Base-by-base conservation (phyloP, 495 filamentous ascomycete genomes). In the Thermochaetoides thermophila region DNA sequence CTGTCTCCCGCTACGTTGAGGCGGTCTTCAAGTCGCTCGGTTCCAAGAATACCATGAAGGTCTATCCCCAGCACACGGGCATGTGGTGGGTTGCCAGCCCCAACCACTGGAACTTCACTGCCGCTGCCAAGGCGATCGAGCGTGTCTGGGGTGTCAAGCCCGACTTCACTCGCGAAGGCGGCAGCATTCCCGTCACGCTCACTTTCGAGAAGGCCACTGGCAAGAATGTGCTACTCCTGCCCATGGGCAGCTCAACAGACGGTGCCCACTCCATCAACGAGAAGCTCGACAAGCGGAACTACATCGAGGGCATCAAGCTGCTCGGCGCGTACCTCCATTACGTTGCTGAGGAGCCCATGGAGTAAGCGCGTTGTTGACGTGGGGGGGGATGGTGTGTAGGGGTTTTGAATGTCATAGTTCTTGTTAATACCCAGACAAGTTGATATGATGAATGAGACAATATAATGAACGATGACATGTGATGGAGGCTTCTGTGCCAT, bases 61-160 rank as follows among this genome's bases (percentile, higher is more conserved):
- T 81, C 14, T 73, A 64, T 40, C 67, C 86, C 12, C 72, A 81
- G 55, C 91, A 99, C 60, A 73, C 74, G 32, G 89, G 89, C 20
- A 94, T 92, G 53, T 99, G 89, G 89, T 99, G 89, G 89, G 85
- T 92, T 17, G 81, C 91, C 14, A 81, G 74, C 46, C 91, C 89
- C 9, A 87, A 89, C 53, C 89, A 96, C 67, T 94, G 87, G 85
- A 99, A 96, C 67, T 99, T 95, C 59, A 66, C 69, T 16, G 89
- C 89, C 14, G 89, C 89, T 7, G 69, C 74, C 48, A 95, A 93
- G 68, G 89, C 89, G 9, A 84, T 86, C 11, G 73, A 93, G 62
- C 70, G 79, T 26, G 91, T 99, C 15, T 99, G 84, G 62, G 80
- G 81, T 13, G 76, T 89, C 29, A 71, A 86, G 57, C 89, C 89